These are phyloP conservation scores for Xylaria arbuscula DNA, from an alignment of 2,329 filamentous ascomycete species.

Conservation along the genomic window DNA sequence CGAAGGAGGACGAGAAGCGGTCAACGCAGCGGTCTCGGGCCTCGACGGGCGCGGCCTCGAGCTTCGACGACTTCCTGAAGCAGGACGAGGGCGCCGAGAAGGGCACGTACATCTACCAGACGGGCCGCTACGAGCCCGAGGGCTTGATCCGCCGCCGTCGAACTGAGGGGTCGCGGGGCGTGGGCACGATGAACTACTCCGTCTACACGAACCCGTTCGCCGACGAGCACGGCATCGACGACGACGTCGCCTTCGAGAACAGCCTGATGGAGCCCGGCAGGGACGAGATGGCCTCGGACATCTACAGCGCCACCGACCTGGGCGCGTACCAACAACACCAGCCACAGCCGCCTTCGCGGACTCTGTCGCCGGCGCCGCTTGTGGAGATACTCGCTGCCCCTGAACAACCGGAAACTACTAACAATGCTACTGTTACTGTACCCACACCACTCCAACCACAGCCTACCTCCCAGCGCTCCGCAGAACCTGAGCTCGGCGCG, in stretches of 20 bases:
- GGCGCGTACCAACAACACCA: slow-evolving; percentile 38
- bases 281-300: slow-evolving; percentile 62
- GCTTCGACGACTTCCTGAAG: slow-evolving; percentile 70
- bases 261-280: slow-evolving; percentile 58
- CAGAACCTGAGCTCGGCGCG: slow-evolving; percentile 54
- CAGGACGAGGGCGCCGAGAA: slow-evolving; percentile 63
- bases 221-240: slow-evolving; percentile 67
- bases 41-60: slow-evolving; percentile 53
- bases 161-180: slow-evolving; percentile 57
- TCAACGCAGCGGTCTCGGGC: slow-evolving; percentile 41
- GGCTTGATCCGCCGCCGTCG: slow-evolving; percentile 63
- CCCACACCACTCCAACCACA: neutral
- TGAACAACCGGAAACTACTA: neutral
- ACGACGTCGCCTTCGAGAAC: slow-evolving; percentile 55
- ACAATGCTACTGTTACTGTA: neutral
- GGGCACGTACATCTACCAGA: slow-evolving; percentile 69
- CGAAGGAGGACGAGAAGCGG: slow-evolving; percentile 43
- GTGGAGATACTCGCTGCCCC: slow-evolving; percentile 47
- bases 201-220: slow-evolving; percentile 69
- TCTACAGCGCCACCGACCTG: slow-evolving; percentile 68
- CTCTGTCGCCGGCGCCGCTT: slow-evolving; percentile 39
- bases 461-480: slow-evolving; percentile 1
- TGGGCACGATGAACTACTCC: slow-evolving; percentile 53
- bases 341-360: slow-evolving; percentile 12
- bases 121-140: slow-evolving; percentile 59